Percentiles rank a stretch among this genome's conserved stretches.
phyloP scores from a whole-genome alignment of 495 filamentous ascomycete genomes.

The Podospora anserina region DNA sequence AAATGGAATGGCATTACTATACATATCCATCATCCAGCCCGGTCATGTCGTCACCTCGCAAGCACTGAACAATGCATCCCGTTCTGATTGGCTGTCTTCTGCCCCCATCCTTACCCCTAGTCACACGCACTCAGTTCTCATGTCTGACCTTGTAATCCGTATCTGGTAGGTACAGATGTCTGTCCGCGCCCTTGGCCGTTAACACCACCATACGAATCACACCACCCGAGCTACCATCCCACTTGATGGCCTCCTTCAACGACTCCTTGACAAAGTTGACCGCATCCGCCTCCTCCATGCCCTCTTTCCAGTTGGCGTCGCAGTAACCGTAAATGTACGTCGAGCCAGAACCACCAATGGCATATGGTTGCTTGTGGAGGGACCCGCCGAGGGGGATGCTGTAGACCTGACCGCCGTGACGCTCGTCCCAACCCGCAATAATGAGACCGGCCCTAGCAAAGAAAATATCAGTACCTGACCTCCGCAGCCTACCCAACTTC shows the following conservation, averaged over 20 bases:
- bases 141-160: slow-evolving; percentile 64
- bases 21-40: background rate
- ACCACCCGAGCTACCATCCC: slow-evolving; percentile 97
- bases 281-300: slow-evolving; percentile 92
- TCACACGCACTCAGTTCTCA: slow-evolving; percentile 1
- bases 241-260: slow-evolving; percentile 92
- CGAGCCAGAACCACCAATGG: slow-evolving; percentile 94
- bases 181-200: slow-evolving; percentile 78
- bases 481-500: background rate
- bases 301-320: slow-evolving; percentile 92
- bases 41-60: background rate
- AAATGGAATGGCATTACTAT: background rate
- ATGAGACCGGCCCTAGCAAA: slow-evolving; percentile 82
- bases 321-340: slow-evolving; percentile 99
- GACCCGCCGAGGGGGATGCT: slow-evolving; percentile 95
- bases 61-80: background rate
- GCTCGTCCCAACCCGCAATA: slow-evolving; percentile 91
- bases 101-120: background rate
- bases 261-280: slow-evolving; percentile 88
- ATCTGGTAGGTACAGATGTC: slow-evolving; percentile 89
- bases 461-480: slow-evolving; percentile 25
- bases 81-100: background rate
- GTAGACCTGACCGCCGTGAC: slow-evolving; percentile 94
- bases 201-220: slow-evolving; percentile 97
- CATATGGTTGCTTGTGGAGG: slow-evolving; percentile 92